Percentiles rank a stretch among this genome's conserved stretches.
These are phyloP conservation scores for Suhomyces emberorum DNA, from an alignment of 805 yeast species.

Conservation along the genomic window DNA sequence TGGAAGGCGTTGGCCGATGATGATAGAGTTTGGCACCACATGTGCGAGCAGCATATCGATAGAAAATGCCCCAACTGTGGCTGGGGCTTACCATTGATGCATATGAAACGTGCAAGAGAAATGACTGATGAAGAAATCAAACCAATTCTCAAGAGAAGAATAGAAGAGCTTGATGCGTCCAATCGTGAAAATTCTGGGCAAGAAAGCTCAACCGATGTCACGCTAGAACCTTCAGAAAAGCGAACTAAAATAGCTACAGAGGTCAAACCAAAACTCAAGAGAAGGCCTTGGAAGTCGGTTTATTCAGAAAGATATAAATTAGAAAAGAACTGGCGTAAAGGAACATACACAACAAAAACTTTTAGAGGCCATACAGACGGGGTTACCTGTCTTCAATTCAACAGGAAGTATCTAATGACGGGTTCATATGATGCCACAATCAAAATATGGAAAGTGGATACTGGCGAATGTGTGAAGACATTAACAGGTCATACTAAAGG, in stretches of 20 bases:
- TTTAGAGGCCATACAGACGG: constrained; percentile 86
- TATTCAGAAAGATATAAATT: constrained; percentile 87
- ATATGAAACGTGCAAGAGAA: constrained; percentile 72
- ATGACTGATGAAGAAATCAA: constrained; percentile 22
- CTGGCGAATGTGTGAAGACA: constrained; percentile 75
- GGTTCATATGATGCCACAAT: constrained; percentile 91
- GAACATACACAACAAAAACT: constrained; percentile 57
- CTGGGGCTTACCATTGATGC: constrained; percentile 96
- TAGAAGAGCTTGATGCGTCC: constrained; percentile 8
- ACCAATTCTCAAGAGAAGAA: constrained; percentile 12
- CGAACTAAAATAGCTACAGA: background rate
- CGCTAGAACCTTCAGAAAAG: constrained; percentile 3
- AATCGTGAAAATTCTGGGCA: constrained; percentile 7
- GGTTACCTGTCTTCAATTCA: constrained; percentile 82
- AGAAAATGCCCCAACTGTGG: constrained; percentile 97
- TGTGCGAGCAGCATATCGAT: constrained; percentile 98
- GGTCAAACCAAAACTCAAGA: constrained; percentile 15
- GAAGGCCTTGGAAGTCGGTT: constrained; percentile 92
- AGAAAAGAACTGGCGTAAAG: constrained; percentile 93
- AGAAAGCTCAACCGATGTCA: constrained; percentile 2
- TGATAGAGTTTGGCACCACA: constrained; percentile 95
- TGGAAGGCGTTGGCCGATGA: constrained; percentile 94
- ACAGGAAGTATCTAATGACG: constrained; percentile 70
- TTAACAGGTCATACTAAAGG: constrained; percentile 87
- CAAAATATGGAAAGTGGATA: constrained; percentile 87